phyloP scores from a whole-genome alignment of 2,329 filamentous ascomycete species.

The Calonectria fujianensis region DNA sequence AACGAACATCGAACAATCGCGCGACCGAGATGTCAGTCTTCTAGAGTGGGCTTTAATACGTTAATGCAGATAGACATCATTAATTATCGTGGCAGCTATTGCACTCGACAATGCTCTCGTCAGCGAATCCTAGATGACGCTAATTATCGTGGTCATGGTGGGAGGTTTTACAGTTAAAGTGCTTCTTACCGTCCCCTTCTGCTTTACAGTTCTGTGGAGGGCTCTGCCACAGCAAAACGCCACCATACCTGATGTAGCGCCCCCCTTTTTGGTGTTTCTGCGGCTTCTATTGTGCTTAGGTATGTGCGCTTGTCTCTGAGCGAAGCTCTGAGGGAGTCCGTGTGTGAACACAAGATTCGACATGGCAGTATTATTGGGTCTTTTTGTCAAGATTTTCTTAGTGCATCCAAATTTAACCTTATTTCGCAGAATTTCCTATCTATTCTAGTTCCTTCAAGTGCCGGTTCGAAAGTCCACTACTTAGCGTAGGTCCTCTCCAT shows the following conservation, averaged over 20 bases:
- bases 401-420: too few species aligned
- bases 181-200: background rate
- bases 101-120: background rate
- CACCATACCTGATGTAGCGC: background rate
- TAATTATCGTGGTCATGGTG: background rate
- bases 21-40: too few species aligned
- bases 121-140: background rate
- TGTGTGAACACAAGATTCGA: background rate
- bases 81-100: background rate
- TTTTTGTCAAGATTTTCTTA: too few species aligned
- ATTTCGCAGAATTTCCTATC: background rate
- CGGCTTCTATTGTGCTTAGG: slow-evolving; percentile 4
- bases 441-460: background rate
- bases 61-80: too few species aligned
- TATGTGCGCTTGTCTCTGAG: background rate
- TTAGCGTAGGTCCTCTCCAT: too few species aligned
- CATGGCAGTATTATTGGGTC: accelerated
- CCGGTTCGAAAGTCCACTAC: background rate
- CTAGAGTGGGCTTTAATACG: too few species aligned
- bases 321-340: background rate
- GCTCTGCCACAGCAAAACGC: background rate
- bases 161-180: slow-evolving; percentile 8
- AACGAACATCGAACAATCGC: background rate
- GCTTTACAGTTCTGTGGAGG: background rate
- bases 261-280: slow-evolving; percentile 4